Percentiles rank a stretch among this genome's conserved stretches.
phyloP scores from a whole-genome alignment of 2,329 filamentous ascomycete species.

The Trichoderma aggressivum region DNA sequence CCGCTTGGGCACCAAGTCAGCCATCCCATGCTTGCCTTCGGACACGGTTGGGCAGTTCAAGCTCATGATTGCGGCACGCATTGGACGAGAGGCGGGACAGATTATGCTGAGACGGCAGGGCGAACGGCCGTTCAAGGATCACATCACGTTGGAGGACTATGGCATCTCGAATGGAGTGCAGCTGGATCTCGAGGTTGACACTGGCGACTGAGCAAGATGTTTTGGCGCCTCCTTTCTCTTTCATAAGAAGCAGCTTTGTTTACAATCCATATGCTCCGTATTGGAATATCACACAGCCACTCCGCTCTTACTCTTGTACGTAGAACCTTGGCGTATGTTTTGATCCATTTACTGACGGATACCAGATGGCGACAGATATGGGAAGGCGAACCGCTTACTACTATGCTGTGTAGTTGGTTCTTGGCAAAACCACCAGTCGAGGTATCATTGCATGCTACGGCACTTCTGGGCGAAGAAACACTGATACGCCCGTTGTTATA shows the following conservation, averaged over 20 bases:
- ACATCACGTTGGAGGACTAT: constrained; percentile 84
- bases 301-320: neutral
- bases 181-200: constrained; percentile 60
- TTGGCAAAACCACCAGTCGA: neutral
- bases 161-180: constrained; percentile 88
- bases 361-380: neutral
- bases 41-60: constrained; percentile 87
- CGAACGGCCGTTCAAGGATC: constrained; percentile 90
- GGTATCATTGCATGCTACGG: neutral
- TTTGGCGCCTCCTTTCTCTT: neutral
- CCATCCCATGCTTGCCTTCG: constrained; percentile 81
- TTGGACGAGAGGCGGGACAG: constrained; percentile 85
- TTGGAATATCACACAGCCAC: neutral
- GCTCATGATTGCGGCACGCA: constrained; percentile 82
- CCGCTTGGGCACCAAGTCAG: constrained; percentile 90
- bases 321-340: neutral
- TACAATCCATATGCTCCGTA: neutral
- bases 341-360: neutral
- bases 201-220: constrained; percentile 49
- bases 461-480: neutral
- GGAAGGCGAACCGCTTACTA: neutral
- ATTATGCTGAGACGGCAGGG: constrained; percentile 90
- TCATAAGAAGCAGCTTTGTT: neutral
- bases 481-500: neutral
- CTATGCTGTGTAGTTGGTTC: neutral